These are phyloP conservation scores for Metschnikowia lochheadii DNA, from an alignment of 805 yeast genomes.

Conservation along the genomic window DNA sequence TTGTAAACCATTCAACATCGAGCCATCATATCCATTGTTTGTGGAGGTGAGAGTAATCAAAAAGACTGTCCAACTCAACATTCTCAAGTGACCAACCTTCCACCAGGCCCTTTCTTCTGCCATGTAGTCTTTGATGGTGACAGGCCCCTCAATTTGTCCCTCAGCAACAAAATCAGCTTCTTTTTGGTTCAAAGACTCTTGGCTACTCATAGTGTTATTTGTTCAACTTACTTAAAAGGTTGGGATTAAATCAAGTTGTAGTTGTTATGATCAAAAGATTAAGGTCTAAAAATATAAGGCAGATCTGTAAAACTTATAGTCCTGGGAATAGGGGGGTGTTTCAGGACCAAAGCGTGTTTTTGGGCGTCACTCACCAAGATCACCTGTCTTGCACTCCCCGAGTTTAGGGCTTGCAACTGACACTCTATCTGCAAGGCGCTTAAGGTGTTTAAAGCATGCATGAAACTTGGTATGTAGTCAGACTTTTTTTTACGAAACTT, in stretches of 20 bases:
- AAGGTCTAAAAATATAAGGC: not conserved
- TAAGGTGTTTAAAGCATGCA: not conserved
- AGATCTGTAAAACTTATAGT: not conserved
- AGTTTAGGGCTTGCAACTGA: not conserved
- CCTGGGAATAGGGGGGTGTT: not conserved
- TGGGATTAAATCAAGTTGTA: not conserved
- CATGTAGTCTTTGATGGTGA: conserved; percentile 12
- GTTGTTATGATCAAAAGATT: not conserved
- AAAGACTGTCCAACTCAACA: conserved; percentile 35
- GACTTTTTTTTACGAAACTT: not conserved
- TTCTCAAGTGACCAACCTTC: conserved; percentile 34
- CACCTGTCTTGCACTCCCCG: not conserved
- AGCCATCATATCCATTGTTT: conserved; percentile 30
- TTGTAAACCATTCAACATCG: conserved; percentile 49
- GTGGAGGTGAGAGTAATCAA: conserved; percentile 45
- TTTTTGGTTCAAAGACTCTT: not conserved
- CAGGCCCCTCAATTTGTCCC: not conserved
- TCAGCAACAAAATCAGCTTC: not conserved
- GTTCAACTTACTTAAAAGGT: not conserved
- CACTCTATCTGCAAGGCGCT: not conserved
- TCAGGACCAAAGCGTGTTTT: not conserved
- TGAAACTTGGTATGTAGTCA: not conserved
- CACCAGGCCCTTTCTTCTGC: conserved; percentile 26
- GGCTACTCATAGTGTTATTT: not conserved
- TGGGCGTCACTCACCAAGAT: not conserved